Percentiles rank a stretch among this genome's conserved stretches.
These are phyloP conservation scores for Eucalyptus polyanthemos DNA, from an alignment of 345 rosid species.

Conservation along the genomic window DNA sequence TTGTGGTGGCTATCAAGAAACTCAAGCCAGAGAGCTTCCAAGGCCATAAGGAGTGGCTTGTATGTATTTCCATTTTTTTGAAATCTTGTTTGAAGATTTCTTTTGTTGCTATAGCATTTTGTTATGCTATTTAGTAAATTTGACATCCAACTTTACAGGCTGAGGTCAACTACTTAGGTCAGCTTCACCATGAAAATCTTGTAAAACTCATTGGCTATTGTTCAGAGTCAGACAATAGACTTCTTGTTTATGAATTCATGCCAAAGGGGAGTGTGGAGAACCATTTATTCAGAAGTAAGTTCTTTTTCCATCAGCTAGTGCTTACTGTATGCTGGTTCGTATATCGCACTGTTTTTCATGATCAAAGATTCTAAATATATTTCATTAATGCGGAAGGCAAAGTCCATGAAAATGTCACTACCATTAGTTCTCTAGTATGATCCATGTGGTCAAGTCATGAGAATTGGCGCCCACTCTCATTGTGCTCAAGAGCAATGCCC, in stretches of 20 bases:
- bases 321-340: neutral
- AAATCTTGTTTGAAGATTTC: neutral
- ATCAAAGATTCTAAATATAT: neutral
- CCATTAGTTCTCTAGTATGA: neutral
- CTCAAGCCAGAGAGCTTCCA: constrained; percentile 58
- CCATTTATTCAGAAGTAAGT: constrained; percentile 79
- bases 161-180: constrained; percentile 76
- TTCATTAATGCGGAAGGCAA: neutral
- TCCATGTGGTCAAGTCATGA: neutral
- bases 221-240: constrained; percentile 48
- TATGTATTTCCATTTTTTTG: constrained; percentile 4
- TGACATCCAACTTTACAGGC: constrained; percentile 25
- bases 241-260: constrained; percentile 80
- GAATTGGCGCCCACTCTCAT: neutral
- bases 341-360: neutral
- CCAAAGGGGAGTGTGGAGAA: constrained; percentile 84
- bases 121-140: neutral
- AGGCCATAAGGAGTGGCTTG: constrained; percentile 80
- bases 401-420: neutral
- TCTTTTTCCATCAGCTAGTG: neutral
- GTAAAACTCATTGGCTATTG: constrained; percentile 85
- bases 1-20: constrained; percentile 50
- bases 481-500: neutral
- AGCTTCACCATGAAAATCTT: constrained; percentile 65
- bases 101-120: neutral